These are phyloP conservation scores for Corchorus capsularis DNA, from an alignment of 345 rosid species.

Conservation along the genomic window DNA sequence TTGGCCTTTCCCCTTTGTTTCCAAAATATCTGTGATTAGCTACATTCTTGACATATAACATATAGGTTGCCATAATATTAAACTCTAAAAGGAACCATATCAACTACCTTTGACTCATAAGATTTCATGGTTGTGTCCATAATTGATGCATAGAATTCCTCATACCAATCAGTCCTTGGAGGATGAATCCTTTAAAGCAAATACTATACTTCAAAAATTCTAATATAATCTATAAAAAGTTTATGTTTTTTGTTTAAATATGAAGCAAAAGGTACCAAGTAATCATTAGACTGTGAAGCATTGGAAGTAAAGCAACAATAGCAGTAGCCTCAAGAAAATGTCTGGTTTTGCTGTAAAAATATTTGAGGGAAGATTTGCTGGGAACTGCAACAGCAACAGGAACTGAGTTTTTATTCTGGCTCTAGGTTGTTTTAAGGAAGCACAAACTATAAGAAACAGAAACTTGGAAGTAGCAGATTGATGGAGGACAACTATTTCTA, in stretches of 20 bases:
- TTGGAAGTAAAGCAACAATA: slow-evolving; percentile 40
- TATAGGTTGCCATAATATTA: not conserved
- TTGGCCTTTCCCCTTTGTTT: slow-evolving; percentile 60
- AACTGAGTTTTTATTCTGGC: not conserved
- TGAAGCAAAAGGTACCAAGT: slow-evolving; percentile 41
- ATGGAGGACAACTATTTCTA: not conserved
- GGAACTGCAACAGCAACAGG: too few species aligned
- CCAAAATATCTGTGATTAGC: too few species aligned
- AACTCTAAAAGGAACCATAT: not conserved
- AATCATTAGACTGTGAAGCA: slow-evolving; percentile 34
- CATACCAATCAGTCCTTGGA: slow-evolving; percentile 79
- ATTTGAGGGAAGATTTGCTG: too few species aligned
- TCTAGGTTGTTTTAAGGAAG: not conserved
- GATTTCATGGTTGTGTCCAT: slow-evolving; percentile 47
- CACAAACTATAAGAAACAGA: not conserved
- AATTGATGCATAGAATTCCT: slow-evolving; percentile 65
- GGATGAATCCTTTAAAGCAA: slow-evolving; percentile 55
- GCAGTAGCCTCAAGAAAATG: slow-evolving; percentile 45
- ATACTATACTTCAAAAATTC: slow-evolving; percentile 32
- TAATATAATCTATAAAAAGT: not conserved
- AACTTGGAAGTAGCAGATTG: not conserved
- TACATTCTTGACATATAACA: slow-evolving; percentile 27
- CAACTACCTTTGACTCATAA: slow-evolving; percentile 71
- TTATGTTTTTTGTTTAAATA: not conserved
- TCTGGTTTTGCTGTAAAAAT: slow-evolving; percentile 20